These are phyloP conservation scores for Rhizopogon vesiculosus DNA, from an alignment of 768 basidiomycete genomes.

Conservation along the genomic window DNA sequence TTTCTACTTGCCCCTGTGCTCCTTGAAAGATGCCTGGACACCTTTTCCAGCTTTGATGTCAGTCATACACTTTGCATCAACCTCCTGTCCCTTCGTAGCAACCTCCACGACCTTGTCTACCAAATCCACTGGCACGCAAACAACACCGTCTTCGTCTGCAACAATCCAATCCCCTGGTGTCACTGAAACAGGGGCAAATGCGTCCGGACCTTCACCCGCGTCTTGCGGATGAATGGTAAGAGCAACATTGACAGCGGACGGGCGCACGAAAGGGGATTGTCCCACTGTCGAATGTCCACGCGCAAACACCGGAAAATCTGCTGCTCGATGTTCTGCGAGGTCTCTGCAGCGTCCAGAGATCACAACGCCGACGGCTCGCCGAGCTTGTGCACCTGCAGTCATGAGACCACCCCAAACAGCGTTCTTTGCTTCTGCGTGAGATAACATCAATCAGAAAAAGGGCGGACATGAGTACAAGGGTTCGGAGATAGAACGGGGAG, in stretches of 20 bases:
- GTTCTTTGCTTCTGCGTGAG: conserved; percentile 56
- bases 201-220: conserved; percentile 25
- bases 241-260: conserved; percentile 69
- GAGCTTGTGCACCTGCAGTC: conserved; percentile 78
- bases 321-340: conserved; percentile 65
- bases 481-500: conserved; percentile 8
- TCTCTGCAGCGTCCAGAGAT: conserved; percentile 87
- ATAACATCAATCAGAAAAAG: background rate
- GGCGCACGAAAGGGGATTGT: conserved; percentile 79
- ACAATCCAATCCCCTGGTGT: conserved; percentile 78
- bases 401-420: conserved; percentile 93
- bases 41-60: conserved; percentile 77
- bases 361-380: conserved; percentile 67
- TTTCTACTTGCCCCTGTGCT: conserved; percentile 56
- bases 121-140: conserved; percentile 62
- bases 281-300: conserved; percentile 81
- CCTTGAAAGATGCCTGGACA: conserved; percentile 72
- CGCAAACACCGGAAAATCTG: conserved; percentile 78
- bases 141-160: conserved; percentile 88
- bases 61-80: conserved; percentile 67
- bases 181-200: conserved; percentile 53
- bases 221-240: conserved; percentile 39
- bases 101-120: conserved; percentile 51
- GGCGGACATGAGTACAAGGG: background rate
- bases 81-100: conserved; percentile 52